Percentiles rank a stretch among this genome's conserved stretches.
These are phyloP conservation scores for Volvariella volvacea DNA, from an alignment of 1,284 basidiomycete genomes.

Conservation along the genomic window DNA sequence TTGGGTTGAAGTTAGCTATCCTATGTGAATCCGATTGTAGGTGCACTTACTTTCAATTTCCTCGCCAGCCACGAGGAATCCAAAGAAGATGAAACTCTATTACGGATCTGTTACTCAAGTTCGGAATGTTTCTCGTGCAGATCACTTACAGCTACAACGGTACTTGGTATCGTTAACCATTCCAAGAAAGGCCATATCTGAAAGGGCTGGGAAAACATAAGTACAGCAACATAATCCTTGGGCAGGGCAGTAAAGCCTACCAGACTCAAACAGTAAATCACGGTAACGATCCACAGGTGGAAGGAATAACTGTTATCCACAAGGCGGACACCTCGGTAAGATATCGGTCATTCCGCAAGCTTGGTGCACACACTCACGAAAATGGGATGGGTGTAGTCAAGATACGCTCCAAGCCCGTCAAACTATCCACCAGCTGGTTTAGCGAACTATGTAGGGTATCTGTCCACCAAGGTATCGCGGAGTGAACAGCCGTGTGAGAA, in stretches of 20 bases:
- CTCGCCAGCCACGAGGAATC: slow-evolving; percentile 63
- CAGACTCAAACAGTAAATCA: slow-evolving; percentile 50
- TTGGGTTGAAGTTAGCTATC: slow-evolving; percentile 15
- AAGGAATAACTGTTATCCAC: slow-evolving; percentile 47
- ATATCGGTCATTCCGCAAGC: too few species aligned
- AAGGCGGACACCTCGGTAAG: too few species aligned
- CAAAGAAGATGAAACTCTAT: slow-evolving; percentile 59
- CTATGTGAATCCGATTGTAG: neutral
- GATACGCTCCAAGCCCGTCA: slow-evolving; percentile 70
- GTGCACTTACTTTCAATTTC: slow-evolving; percentile 58
- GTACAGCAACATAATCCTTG: neutral
- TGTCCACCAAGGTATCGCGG: too few species aligned
- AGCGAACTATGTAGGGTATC: slow-evolving; percentile 47
- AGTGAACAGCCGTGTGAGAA: too few species aligned
- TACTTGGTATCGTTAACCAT: slow-evolving; percentile 65
- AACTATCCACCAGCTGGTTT: slow-evolving; percentile 55
- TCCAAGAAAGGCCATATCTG: slow-evolving; percentile 56
- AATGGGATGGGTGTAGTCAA: slow-evolving; percentile 78
- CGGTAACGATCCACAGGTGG: slow-evolving; percentile 58
- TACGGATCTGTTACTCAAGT: slow-evolving; percentile 11
- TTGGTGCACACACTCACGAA: slow-evolving; percentile 36
- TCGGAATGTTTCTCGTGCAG: too few species aligned
- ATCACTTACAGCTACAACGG: slow-evolving; percentile 33
- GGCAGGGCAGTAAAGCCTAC: slow-evolving; percentile 24
- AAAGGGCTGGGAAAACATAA: slow-evolving; percentile 43